These are phyloP conservation scores for Xylaria grammica DNA, from an alignment of 495 filamentous ascomycete species.

Conservation along the genomic window DNA sequence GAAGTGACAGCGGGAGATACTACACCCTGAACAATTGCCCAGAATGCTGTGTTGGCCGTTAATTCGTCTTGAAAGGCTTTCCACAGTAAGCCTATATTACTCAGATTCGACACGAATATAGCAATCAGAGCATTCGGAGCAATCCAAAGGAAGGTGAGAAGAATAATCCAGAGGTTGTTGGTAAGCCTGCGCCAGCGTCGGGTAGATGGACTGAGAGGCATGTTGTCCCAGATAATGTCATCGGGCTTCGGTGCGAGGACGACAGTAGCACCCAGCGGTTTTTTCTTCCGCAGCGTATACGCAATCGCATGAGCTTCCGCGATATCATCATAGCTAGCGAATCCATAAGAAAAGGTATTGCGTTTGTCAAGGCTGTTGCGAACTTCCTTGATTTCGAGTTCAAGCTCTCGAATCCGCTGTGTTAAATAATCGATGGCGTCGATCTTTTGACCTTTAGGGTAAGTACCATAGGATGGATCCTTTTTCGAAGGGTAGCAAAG, in stretches of 20 bases:
- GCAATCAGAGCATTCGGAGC: slow-evolving; percentile 95
- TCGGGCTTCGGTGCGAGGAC: slow-evolving; percentile 82
- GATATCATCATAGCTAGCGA: slow-evolving; percentile 90
- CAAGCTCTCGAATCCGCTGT: slow-evolving; percentile 78
- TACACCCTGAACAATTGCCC: slow-evolving; percentile 94
- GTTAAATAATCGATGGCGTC: slow-evolving; percentile 96
- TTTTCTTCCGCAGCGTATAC: slow-evolving; percentile 77
- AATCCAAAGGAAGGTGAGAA: slow-evolving; percentile 87
- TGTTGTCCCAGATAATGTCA: slow-evolving; percentile 96
- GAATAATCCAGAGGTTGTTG: slow-evolving; percentile 80
- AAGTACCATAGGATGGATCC: slow-evolving; percentile 62
- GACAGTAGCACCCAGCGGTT: slow-evolving; percentile 79
- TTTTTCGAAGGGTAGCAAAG: slow-evolving; percentile 76
- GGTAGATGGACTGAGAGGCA: slow-evolving; percentile 67
- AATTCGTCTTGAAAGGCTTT: slow-evolving; percentile 70
- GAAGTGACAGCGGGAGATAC: slow-evolving; percentile 90
- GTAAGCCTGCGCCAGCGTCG: slow-evolving; percentile 74
- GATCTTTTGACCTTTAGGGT: slow-evolving; percentile 71
- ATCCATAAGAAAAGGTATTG: slow-evolving; percentile 88
- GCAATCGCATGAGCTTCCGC: slow-evolving; percentile 87
- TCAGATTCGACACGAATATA: slow-evolving; percentile 86
- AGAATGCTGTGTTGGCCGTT: slow-evolving; percentile 62
- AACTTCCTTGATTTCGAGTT: slow-evolving; percentile 81
- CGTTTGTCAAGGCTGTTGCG: slow-evolving; percentile 82
- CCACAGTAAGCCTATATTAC: slow-evolving; percentile 83